These are phyloP conservation scores for Colletotrichum tropicicola DNA, from an alignment of 2,329 filamentous ascomycete genomes.

Conservation along the genomic window DNA sequence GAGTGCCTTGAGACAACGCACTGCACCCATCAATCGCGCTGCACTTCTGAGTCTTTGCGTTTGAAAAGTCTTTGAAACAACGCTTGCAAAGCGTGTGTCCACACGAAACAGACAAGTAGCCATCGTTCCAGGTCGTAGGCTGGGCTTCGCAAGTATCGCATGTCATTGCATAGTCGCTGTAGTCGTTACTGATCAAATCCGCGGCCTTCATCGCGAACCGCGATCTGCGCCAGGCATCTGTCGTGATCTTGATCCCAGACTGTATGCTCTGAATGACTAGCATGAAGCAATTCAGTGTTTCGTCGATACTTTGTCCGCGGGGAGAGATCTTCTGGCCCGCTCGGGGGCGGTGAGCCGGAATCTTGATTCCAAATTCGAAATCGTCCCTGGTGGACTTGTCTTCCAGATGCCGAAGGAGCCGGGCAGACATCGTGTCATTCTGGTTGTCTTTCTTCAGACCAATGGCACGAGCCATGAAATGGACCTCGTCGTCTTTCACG, in stretches of 20 bases:
- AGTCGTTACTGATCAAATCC: background rate
- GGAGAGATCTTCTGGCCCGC: constrained; percentile 20
- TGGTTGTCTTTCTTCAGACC: background rate
- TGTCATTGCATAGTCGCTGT: background rate
- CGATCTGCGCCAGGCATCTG: background rate
- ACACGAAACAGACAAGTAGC: constrained; percentile 7
- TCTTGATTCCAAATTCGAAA: constrained; percentile 33
- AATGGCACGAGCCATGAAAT: background rate
- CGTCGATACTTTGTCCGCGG: constrained; percentile 32
- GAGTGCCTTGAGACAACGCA: background rate
- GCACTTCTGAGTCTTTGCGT: background rate
- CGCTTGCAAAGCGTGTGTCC: constrained; percentile 9
- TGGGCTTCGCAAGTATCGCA: background rate
- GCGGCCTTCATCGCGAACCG: background rate
- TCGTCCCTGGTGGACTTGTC: constrained; percentile 18
- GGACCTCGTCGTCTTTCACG: background rate
- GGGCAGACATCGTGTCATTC: background rate
- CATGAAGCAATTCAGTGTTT: constrained; percentile 32
- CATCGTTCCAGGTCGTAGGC: background rate
- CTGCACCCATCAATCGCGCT: background rate
- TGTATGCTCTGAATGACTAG: constrained; percentile 31
- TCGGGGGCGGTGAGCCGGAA: constrained; percentile 26
- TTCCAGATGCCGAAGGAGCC: background rate
- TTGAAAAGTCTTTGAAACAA: background rate
- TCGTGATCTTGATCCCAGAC: constrained; percentile 4